These are phyloP conservation scores for Diaporthe capsici DNA, from an alignment of 2,329 filamentous ascomycete genomes.

Conservation along the genomic window DNA sequence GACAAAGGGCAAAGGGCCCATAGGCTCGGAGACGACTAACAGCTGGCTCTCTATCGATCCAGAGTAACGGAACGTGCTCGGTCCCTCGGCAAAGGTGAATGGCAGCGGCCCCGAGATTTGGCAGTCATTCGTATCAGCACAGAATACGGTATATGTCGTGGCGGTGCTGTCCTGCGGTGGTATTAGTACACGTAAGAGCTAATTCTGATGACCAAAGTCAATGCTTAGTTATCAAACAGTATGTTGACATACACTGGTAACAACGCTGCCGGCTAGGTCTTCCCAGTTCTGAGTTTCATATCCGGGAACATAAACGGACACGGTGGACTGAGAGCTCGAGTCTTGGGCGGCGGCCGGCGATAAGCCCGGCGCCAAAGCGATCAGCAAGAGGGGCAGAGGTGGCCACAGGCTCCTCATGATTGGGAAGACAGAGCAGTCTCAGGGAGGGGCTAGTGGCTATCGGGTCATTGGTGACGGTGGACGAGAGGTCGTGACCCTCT, in stretches of 20 bases:
- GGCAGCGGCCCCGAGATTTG: constrained; percentile 62
- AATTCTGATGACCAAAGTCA: not conserved
- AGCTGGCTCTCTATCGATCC: constrained; percentile 31
- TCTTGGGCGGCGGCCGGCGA: constrained; percentile 42
- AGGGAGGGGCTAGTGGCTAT: constrained; percentile 4
- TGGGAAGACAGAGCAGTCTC: constrained; percentile 24
- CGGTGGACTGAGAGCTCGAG: constrained; percentile 53
- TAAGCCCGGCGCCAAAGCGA: constrained; percentile 35
- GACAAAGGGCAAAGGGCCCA: constrained; percentile 10
- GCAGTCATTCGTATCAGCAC: constrained; percentile 58
- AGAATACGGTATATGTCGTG: constrained; percentile 66
- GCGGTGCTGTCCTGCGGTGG: constrained; percentile 53
- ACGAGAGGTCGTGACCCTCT: constrained; percentile 17
- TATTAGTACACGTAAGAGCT: constrained; percentile 13
- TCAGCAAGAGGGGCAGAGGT: constrained; percentile 33
- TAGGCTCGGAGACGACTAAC: not conserved
- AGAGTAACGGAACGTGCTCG: constrained; percentile 53
- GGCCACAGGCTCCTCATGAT: constrained; percentile 37
- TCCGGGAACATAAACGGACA: constrained; percentile 61
- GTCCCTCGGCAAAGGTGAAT: constrained; percentile 62
- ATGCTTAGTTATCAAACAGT: constrained; percentile 43
- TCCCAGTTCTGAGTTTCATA: constrained; percentile 60
- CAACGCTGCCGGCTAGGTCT: constrained; percentile 60
- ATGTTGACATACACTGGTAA: constrained; percentile 55
- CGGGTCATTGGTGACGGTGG: constrained; percentile 33